Evolutionary conservation across 257 asterid genomes (phyloP), one percentile per base, ranked within the genome.

Genomic region (Solanum medicagineum): DNA sequence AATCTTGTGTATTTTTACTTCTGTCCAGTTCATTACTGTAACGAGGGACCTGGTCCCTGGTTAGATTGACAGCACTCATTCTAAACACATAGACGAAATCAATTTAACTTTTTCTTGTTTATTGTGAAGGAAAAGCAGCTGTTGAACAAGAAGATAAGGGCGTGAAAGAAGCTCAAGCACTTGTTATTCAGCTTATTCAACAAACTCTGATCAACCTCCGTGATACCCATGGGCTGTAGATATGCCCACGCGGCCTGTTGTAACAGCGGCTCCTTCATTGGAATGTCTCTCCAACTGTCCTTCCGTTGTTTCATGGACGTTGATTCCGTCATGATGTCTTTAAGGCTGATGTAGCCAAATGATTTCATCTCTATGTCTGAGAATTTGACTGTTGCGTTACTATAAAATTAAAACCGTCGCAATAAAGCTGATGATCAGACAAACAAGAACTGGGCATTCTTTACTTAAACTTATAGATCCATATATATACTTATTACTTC

Each of bases 221-320:
- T 82, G 83, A 66, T 88, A 83, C 44, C 90, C 91, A 92, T 93
- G 6, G 42, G 42, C 42, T 36, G 42, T 36, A 36, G 42, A 36
- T 36, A 95, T 53, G 98, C 98, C 97, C 97, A 92, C 81, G 97
- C 99, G 1, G 97, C 99, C 87, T 92, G 97, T 91, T 94, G 94
- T 74, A 95, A 81, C 10, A 95, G 85, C 9, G 98, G 97, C 62
- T 95, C 98, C 90, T 89, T 94, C 87, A 95, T 90, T 80, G 94
- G 97, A 15, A 95, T 94, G 89, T 94, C 98, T 86, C 88, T 79
- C 98, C 95, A 94, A 90, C 96, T 91, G 22, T 85, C 88, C 0
- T 32, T 87, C 36, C 60, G 83, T 20, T 84, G 57, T 17, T 81
- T 68, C 2, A 80, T 83, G 63, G 91, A 45, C 29, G 93, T 88